Percentiles rank a stretch among this genome's conserved stretches.
Conservation (phyloP, 306 rosid species). For the Cyclanthera cordifolia region DNA sequence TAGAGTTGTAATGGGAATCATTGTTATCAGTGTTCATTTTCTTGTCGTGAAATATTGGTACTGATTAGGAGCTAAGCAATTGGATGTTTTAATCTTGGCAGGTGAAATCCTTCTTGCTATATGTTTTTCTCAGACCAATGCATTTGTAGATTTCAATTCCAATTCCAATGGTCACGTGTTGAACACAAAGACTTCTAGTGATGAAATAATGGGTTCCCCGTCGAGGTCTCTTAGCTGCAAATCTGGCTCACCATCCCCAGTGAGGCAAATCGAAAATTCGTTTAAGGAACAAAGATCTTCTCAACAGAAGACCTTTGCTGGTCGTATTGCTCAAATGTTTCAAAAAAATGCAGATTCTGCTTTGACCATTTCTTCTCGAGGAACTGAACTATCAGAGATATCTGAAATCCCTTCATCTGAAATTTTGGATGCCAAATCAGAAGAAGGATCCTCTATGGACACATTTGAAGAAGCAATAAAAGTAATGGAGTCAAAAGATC, state of each 20-base stretch:
- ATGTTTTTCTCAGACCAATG: conserved; percentile 27
- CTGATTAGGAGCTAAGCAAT: background rate
- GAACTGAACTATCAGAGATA: conserved; percentile 35
- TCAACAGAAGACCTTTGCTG: conserved; percentile 56
- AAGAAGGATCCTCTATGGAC: conserved; percentile 40
- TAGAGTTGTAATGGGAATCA: background rate
- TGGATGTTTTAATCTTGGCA: conserved; percentile 18
- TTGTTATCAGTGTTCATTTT: background rate
- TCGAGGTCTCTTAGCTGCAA: conserved; percentile 24
- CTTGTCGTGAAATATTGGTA: background rate
- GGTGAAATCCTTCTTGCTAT: conserved; percentile 69
- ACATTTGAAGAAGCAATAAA: conserved; percentile 55
- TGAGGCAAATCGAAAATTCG: conserved; percentile 36
- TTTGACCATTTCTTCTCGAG: conserved; percentile 24
- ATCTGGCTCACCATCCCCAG: conserved; percentile 45
- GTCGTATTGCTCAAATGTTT: conserved; percentile 62
- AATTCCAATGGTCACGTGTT: conserved; percentile 3
- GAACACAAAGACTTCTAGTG: conserved; percentile 12
- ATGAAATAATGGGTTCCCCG: conserved; percentile 28
- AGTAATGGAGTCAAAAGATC: conserved; percentile 44
- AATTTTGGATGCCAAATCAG: conserved; percentile 31
- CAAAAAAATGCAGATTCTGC: conserved; percentile 40
- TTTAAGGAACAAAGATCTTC: conserved; percentile 45
- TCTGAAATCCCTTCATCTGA: conserved; percentile 34
- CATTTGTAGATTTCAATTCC: conserved; percentile 24